phyloP scores from a whole-genome alignment of 805 yeast species.

The Yamadazyma endophytica region DNA sequence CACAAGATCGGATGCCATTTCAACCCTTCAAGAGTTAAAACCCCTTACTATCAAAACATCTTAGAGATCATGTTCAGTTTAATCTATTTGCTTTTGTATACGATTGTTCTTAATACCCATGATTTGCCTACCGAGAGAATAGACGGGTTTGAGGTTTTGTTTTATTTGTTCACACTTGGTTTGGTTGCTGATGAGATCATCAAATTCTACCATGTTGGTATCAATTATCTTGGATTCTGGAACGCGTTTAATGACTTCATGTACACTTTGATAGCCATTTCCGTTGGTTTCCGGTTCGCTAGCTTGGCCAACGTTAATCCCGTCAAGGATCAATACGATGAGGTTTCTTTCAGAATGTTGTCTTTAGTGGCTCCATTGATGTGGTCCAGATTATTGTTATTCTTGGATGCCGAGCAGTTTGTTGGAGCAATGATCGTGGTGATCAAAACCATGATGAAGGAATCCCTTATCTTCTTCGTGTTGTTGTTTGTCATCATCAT shows the following conservation, averaged over 20 bases:
- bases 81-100: slow-evolving; percentile 56
- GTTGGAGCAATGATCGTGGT: slow-evolving; percentile 90
- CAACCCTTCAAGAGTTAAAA: slow-evolving; percentile 76
- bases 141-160: slow-evolving; percentile 49
- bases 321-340: slow-evolving; percentile 39
- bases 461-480: slow-evolving; percentile 77
- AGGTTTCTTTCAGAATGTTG: slow-evolving; percentile 61
- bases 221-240: slow-evolving; percentile 70
- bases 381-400: slow-evolving; percentile 77
- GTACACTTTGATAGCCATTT: slow-evolving; percentile 50
- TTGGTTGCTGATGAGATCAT: slow-evolving; percentile 62
- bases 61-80: slow-evolving; percentile 67
- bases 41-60: slow-evolving; percentile 78
- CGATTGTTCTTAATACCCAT: slow-evolving; percentile 60
- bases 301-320: slow-evolving; percentile 24
- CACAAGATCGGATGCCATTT: slow-evolving; percentile 59
- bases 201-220: slow-evolving; percentile 76
- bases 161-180: slow-evolving; percentile 65
- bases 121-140: slow-evolving; percentile 27
- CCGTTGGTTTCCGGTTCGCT: slow-evolving; percentile 54
- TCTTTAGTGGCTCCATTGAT: slow-evolving; percentile 83
- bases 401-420: slow-evolving; percentile 72
- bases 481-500: slow-evolving; percentile 63
- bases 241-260: slow-evolving; percentile 70
- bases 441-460: slow-evolving; percentile 80